phyloP scores from a whole-genome alignment of 495 filamentous ascomycete genomes.

The Tuber magnatum region DNA sequence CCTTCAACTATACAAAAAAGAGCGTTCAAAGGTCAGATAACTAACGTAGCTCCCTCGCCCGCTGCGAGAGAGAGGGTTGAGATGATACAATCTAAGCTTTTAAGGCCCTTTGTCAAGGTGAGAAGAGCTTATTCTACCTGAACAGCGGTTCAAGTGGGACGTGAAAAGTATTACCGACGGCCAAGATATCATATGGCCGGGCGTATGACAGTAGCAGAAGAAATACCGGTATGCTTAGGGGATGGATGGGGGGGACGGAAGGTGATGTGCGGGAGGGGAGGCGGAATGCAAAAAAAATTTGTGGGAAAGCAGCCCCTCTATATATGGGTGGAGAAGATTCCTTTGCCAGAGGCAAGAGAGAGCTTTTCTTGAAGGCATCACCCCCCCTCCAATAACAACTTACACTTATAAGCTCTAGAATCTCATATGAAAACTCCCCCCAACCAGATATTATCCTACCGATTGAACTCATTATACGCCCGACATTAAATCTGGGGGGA shows the following conservation, averaged over 20 bases:
- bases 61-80: not conserved
- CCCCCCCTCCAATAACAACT: not conserved
- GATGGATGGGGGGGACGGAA: not conserved
- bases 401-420: not conserved
- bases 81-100: not conserved
- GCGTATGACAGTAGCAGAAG: not conserved
- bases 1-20: not conserved
- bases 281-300: not conserved
- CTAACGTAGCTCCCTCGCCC: not conserved
- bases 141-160: constrained; percentile 3
- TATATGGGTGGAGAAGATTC: constrained; percentile 3
- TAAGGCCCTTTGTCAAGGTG: constrained; percentile 2
- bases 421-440: not conserved
- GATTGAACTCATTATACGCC: not conserved
- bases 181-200: constrained; percentile 6
- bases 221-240: not conserved
- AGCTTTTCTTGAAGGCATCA: constrained; percentile 1
- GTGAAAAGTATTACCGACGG: constrained; percentile 1
- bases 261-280: not conserved
- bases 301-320: constrained; percentile 1
- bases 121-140: not conserved
- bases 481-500: not conserved
- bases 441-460: not conserved
- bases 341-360: not conserved
- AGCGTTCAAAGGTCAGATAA: not conserved